Evolutionary conservation across 2,329 filamentous ascomycete genomes (phyloP), one percentile per base, ranked within the genome.

Genomic region (Trichophyton mentagrophytes): DNA sequence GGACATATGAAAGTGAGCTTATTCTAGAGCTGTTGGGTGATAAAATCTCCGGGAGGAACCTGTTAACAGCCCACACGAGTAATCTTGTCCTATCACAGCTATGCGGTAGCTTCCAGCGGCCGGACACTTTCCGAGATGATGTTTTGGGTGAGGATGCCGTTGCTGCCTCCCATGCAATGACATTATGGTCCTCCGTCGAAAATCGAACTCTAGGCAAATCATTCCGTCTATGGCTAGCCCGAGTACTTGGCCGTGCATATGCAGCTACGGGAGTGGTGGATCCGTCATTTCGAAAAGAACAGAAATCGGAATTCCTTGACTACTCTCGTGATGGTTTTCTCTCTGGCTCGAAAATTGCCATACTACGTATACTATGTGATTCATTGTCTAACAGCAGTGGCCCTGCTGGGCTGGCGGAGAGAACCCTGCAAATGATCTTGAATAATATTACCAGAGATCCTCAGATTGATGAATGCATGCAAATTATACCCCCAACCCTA

Each of bases 181-280:
- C 85, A 17, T 79, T 96, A 0, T 93, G 87, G 85, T 85, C 86
- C 69, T 90, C 88, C 47, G 88, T 90, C 66, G 79, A 82, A 61
- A 79, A 82, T n/a, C 77, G 80, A 42, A 76, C 81, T 1, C 77
- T 86, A 15, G 87, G 85, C 61, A 76, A 82, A 27, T 81, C 84
- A 15, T 96, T 93, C 70, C 76, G 90, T 0, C 77, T 88, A 0
- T 99, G 95, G 95, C 88, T 89, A 51, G 91, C 89, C 2, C 82
- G 86, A 64, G 87, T 91, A 1, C 78, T 97, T 51, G 93, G 95
- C 6, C 83, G 90, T 69, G 86, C 89, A 0, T 97, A 91, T 73
- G 85, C 87, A 44, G 82, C 88, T 15, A 88, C 85, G 30, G 90
- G 90, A 1, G 78, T 83, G 60, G 65, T 85, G 78, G 66, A 74